Evolutionary conservation across 805 yeast genomes (phyloP).

Genomic region (Zygosaccharomyces siamensis): DNA sequence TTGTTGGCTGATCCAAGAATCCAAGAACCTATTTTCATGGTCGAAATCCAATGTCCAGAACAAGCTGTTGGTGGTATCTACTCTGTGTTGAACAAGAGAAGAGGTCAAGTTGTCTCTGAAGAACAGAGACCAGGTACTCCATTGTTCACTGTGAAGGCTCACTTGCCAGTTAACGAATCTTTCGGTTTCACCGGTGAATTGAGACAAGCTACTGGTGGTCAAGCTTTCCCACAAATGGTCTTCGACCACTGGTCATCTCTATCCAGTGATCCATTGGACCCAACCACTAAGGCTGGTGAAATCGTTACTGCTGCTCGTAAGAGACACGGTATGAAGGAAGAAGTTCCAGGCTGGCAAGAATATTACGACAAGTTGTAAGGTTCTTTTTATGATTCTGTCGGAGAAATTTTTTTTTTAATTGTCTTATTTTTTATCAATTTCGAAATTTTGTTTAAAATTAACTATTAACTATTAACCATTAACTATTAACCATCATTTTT

Average conservation of each 20-base stretch:
- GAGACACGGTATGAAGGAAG: conserved; percentile 96
- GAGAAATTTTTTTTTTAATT: neutral
- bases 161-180: conserved; percentile 99
- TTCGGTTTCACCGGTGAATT: conserved; percentile 99
- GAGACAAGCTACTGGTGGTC: conserved; percentile 99
- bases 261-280: conserved; percentile 89
- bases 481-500: neutral
- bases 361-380: conserved; percentile 86
- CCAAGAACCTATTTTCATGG: conserved; percentile 99
- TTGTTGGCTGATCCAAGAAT: conserved; percentile 97
- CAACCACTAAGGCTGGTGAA: conserved; percentile 64
- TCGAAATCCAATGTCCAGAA: conserved; percentile 99
- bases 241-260: conserved; percentile 97
- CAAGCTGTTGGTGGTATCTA: conserved; percentile 99
- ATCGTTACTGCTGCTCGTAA: conserved; percentile 71
- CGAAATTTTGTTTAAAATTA: neutral
- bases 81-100: conserved; percentile 98
- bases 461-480: neutral
- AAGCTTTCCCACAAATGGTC: conserved; percentile 99
- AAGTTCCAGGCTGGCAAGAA: conserved; percentile 98
- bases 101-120: conserved; percentile 99
- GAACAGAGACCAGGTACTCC: conserved; percentile 99
- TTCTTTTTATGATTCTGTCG: conserved; percentile 2
- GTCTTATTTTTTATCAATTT: neutral
- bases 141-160: conserved; percentile 98